Percentiles rank a stretch among this genome's conserved stretches.
Evolutionary conservation across 306 rosid species (phyloP).

Genomic region (Begonia fuchsioides): DNA sequence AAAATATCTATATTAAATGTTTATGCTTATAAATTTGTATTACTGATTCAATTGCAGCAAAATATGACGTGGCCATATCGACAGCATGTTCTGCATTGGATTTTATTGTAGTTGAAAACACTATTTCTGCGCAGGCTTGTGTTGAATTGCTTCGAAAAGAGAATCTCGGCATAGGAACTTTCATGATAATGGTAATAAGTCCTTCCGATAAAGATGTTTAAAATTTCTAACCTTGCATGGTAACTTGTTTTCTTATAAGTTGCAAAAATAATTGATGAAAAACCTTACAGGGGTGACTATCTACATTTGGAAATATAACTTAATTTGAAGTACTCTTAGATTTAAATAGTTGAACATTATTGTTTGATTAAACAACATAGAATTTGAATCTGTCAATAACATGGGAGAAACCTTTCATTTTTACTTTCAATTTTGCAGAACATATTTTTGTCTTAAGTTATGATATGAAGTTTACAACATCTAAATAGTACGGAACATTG

Average conservation of each 20-base stretch:
- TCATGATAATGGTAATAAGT: conserved; percentile 78
- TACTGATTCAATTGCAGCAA: conserved; percentile 36
- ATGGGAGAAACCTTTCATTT: too few species aligned
- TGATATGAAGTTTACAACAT: too few species aligned
- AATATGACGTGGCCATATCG: conserved; percentile 83
- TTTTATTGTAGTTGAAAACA: conserved; percentile 91
- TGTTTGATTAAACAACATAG: too few species aligned
- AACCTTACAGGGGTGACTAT: too few species aligned
- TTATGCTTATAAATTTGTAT: too few species aligned
- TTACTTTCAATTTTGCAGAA: too few species aligned
- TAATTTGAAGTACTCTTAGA: background rate
- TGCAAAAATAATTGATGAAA: background rate
- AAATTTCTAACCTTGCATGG: background rate
- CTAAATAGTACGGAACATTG: too few species aligned
- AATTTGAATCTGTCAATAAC: too few species aligned
- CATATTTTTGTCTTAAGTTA: too few species aligned
- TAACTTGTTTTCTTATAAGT: background rate
- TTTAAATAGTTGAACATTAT: background rate
- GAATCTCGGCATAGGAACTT: conserved; percentile 82
- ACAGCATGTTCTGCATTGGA: conserved; percentile 88
- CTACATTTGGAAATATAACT: too few species aligned
- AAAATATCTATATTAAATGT: too few species aligned
- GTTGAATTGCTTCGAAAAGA: conserved; percentile 81
- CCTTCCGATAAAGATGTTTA: background rate
- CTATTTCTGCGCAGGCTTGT: conserved; percentile 83